Evolutionary conservation across 306 rosid species (phyloP).

Genomic region (Prosopis cineraria): DNA sequence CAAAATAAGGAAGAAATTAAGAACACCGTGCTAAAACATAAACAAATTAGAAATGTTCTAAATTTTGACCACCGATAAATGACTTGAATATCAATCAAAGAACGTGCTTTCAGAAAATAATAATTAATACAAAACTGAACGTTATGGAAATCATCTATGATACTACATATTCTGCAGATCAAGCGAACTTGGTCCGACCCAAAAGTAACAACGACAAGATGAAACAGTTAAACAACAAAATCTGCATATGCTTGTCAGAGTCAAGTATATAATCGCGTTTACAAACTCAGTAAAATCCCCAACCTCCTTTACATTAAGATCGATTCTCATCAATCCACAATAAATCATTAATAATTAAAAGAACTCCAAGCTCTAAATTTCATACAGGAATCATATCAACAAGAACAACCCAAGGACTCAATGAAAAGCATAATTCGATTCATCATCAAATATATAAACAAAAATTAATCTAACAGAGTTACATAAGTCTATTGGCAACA

Average conservation of each 20-base stretch:
- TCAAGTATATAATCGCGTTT: not conserved
- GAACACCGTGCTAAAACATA: not conserved
- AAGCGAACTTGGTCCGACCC: not conserved
- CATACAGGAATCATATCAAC: not conserved
- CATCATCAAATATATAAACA: not conserved
- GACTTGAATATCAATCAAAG: not conserved
- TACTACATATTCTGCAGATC: not conserved
- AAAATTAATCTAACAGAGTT: not conserved
- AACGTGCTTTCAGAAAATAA: not conserved
- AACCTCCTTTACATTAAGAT: not conserved
- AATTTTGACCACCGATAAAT: not conserved
- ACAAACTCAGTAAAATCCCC: not conserved
- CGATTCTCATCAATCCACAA: not conserved
- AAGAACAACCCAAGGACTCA: not conserved
- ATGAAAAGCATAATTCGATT: not conserved
- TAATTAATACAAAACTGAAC: not conserved
- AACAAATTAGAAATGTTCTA: not conserved
- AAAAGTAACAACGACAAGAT: not conserved
- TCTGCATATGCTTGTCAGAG: not conserved
- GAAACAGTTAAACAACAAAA: no score
- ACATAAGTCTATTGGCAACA: no score
- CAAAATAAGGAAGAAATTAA: not conserved
- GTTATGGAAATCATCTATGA: no score
- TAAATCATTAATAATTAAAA: not conserved
- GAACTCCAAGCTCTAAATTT: not conserved